These are phyloP conservation scores for Lactuca sativa DNA, from an alignment of 129 eudicot genomes.

Conservation along the genomic window DNA sequence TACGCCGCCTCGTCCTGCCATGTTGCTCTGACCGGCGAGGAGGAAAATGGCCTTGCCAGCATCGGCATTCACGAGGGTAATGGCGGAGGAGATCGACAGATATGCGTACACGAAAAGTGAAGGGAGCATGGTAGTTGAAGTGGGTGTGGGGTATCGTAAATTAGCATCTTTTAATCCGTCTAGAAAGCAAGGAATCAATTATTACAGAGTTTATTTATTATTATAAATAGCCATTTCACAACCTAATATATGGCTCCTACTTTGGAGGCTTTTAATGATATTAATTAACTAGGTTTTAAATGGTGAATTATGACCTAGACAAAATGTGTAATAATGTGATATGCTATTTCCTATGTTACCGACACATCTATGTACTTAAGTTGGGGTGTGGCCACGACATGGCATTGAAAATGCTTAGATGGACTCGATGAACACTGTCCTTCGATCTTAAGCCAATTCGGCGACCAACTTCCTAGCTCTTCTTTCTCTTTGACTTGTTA, in stretches of 20 bases:
- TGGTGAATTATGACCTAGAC: not conserved
- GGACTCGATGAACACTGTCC: too few species aligned
- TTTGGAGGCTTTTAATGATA: not conserved
- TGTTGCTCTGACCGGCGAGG: slow-evolving; percentile 71
- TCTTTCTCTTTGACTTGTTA: too few species aligned
- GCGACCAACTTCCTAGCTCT: too few species aligned
- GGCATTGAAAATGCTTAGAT: too few species aligned
- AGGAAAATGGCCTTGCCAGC: slow-evolving; percentile 40
- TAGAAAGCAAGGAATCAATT: slow-evolving; percentile 20
- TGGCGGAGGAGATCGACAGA: slow-evolving; percentile 12
- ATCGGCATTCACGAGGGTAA: not conserved
- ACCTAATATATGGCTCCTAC: slow-evolving; percentile 25
- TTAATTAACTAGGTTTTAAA: not conserved
- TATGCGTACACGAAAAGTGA: slow-evolving; percentile 29
- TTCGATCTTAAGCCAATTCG: too few species aligned
- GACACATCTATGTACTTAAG: too few species aligned
- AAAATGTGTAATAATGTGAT: too few species aligned
- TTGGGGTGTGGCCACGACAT: too few species aligned
- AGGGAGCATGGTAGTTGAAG: slow-evolving; percentile 28
- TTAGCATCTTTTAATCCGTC: slow-evolving; percentile 19
- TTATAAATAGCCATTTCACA: slow-evolving; percentile 8
- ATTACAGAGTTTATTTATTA: slow-evolving; percentile 1
- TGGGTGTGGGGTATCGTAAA: slow-evolving; percentile 26
- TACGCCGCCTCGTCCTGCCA: slow-evolving; percentile 76
- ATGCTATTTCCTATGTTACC: too few species aligned